These are phyloP conservation scores for Zasmidium cellare DNA, from an alignment of 2,329 filamentous ascomycete genomes.

Conservation along the genomic window DNA sequence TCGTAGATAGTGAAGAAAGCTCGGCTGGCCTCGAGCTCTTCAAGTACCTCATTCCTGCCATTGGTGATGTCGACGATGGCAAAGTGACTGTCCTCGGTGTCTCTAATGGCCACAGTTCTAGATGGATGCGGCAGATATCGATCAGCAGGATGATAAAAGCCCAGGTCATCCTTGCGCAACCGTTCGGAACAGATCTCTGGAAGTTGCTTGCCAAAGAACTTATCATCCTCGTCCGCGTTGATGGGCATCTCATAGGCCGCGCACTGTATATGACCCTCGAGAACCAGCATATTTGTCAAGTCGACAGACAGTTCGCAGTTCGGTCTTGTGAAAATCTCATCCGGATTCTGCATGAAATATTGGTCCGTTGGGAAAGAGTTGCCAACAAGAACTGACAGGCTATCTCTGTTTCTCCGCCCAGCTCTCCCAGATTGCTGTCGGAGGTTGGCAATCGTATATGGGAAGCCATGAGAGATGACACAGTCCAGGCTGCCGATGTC, in stretches of 20 bases:
- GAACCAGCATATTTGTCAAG: constrained; percentile 83
- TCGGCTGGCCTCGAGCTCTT: constrained; percentile 94
- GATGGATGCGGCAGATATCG: constrained; percentile 84
- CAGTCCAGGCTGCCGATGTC: constrained; percentile 94
- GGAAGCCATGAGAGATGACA: constrained; percentile 90
- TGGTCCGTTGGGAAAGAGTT: constrained; percentile 91
- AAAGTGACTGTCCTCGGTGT: constrained; percentile 89
- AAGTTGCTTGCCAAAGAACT: constrained; percentile 78
- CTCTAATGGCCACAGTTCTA: constrained; percentile 80
- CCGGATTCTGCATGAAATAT: constrained; percentile 94
- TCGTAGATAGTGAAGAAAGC: constrained; percentile 96
- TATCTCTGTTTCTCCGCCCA: constrained; percentile 89
- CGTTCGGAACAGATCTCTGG: constrained; percentile 70
- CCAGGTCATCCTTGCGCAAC: constrained; percentile 70
- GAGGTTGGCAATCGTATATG: constrained; percentile 91
- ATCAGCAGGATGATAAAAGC: constrained; percentile 87
- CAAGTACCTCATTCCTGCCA: constrained; percentile 78
- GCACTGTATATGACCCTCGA: constrained; percentile 94
- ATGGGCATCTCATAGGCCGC: constrained; percentile 95
- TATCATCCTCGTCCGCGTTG: constrained; percentile 68
- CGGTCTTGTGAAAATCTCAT: constrained; percentile 88
- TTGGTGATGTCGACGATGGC: constrained; percentile 88
- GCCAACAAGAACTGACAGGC: constrained; percentile 83
- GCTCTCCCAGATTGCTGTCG: constrained; percentile 93
- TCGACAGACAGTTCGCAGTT: constrained; percentile 90